Conservation (phyloP, 2,329 filamentous ascomycete species). For the Aspergillus unguis region DNA sequence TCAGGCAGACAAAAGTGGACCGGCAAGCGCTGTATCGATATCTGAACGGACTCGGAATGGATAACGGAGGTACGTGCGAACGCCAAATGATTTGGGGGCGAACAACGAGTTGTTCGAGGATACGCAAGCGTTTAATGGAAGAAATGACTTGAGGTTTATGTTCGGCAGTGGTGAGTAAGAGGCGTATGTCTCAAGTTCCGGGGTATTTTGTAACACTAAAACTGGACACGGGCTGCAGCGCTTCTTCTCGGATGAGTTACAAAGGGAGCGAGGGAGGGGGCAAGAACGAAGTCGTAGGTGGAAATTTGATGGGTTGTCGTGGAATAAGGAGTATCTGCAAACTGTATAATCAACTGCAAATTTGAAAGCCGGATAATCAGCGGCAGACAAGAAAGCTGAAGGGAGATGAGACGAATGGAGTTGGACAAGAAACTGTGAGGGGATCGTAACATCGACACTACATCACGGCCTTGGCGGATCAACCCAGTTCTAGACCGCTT, state of each 20-base stretch:
- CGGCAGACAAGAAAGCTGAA: background rate
- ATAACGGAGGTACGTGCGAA: background rate
- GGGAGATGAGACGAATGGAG: background rate
- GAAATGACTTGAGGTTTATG: background rate
- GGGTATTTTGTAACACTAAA: slow-evolving; percentile 5
- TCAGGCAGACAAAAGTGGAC: background rate
- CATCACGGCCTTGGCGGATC: slow-evolving; percentile 11
- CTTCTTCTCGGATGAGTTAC: background rate
- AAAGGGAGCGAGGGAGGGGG: slow-evolving; percentile 6
- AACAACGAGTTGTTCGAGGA: background rate
- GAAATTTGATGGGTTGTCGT: background rate
- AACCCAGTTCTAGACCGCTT: slow-evolving; percentile 16
- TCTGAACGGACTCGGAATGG: background rate
- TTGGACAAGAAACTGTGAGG: slow-evolving; percentile 16
- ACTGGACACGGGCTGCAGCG: background rate
- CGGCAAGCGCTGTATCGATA: background rate
- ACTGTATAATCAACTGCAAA: background rate
- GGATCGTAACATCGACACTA: slow-evolving; percentile 11
- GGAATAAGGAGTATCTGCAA: background rate
- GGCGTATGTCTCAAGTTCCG: background rate
- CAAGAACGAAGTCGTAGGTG: slow-evolving; percentile 1
- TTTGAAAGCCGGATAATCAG: background rate
- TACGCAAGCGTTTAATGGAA: background rate
- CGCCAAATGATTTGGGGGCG: background rate
- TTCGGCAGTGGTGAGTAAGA: background rate